These are phyloP conservation scores for Phytophthora quininea DNA, from an alignment of 352 stramenopile genomes.

Conservation along the genomic window DNA sequence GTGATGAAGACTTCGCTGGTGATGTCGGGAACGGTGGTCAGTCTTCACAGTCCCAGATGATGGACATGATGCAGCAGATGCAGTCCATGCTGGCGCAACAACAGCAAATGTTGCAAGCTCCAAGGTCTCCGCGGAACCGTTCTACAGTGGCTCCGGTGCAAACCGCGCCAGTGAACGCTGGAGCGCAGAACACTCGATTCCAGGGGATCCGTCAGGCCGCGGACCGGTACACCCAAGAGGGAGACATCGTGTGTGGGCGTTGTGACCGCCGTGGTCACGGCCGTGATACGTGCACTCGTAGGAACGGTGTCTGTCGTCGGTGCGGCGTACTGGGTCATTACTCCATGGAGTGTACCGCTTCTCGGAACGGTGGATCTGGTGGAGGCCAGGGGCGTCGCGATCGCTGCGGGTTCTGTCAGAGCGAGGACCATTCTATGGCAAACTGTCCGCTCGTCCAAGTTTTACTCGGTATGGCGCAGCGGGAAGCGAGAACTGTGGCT, in stretches of 20 bases:
- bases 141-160: not conserved
- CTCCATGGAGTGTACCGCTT: not conserved
- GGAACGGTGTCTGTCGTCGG: not conserved
- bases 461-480: not conserved
- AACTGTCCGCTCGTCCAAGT: not conserved
- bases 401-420: not conserved
- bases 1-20: not conserved
- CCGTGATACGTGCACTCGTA: not conserved
- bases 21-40: not conserved
- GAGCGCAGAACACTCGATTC: not conserved
- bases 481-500: not conserved
- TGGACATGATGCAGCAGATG: not conserved
- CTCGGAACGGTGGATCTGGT: not conserved
- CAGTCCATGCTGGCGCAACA: not conserved
- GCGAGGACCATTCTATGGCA: not conserved
- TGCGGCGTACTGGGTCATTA: not conserved
- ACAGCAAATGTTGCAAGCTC: not conserved
- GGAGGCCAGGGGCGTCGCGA: not conserved
- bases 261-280: not conserved
- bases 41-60: not conserved
- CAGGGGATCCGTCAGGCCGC: not conserved
- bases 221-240: not conserved
- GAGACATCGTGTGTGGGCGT: not conserved
- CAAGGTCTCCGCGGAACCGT: not conserved
- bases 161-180: not conserved